Percentiles rank a stretch among this genome's conserved stretches.
Conservation (phyloP, 2,329 filamentous ascomycete genomes). For the Coniochaeta pulveracea region DNA sequence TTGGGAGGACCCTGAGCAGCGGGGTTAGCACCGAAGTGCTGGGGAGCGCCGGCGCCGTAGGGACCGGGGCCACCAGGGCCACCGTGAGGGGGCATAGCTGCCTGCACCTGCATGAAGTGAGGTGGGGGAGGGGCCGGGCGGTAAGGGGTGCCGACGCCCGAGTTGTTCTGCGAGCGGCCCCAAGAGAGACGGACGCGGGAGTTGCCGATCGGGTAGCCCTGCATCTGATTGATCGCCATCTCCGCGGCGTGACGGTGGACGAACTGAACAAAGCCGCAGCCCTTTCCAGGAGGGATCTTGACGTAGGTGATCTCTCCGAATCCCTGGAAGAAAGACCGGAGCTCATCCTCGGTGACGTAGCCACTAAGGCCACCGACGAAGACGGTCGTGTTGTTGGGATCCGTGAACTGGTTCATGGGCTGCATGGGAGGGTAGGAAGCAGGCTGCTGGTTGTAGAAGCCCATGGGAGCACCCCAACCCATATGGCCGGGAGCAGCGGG, state of each 20-base stretch:
- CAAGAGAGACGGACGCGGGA: constrained; percentile 94
- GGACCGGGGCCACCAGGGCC: constrained; percentile 17
- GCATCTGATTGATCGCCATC: constrained; percentile 99
- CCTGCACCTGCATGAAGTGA: constrained; percentile 33
- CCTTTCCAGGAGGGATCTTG: constrained; percentile 98
- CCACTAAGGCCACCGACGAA: constrained; percentile 95
- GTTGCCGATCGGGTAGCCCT: constrained; percentile 98
- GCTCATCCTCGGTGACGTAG: constrained; percentile 97
- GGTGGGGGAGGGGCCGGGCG: constrained; percentile 69
- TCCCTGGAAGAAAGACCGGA: constrained; percentile 99
- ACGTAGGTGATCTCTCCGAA: constrained; percentile 99
- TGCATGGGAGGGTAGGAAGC: constrained; percentile 19
- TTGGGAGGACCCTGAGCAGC: constrained; percentile 27
- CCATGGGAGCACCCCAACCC: constrained; percentile 19
- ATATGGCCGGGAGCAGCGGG: constrained; percentile 32
- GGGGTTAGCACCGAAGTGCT: constrained; percentile 33
- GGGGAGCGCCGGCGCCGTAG: constrained; percentile 33
- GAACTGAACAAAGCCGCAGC: constrained; percentile 97
- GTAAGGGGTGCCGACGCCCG: constrained; percentile 93
- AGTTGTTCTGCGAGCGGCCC: constrained; percentile 99
- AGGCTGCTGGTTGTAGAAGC: constrained; percentile 25
- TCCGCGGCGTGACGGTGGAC: constrained; percentile 97
- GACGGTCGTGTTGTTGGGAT: constrained; percentile 98
- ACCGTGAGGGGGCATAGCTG: background rate
- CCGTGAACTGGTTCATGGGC: constrained; percentile 96